A percentile compares a stretch with the other conserved stretches of the same genome.
Conservation (phyloP, 768 basidiomycete species). For the Lactarius hatsudake region DNA sequence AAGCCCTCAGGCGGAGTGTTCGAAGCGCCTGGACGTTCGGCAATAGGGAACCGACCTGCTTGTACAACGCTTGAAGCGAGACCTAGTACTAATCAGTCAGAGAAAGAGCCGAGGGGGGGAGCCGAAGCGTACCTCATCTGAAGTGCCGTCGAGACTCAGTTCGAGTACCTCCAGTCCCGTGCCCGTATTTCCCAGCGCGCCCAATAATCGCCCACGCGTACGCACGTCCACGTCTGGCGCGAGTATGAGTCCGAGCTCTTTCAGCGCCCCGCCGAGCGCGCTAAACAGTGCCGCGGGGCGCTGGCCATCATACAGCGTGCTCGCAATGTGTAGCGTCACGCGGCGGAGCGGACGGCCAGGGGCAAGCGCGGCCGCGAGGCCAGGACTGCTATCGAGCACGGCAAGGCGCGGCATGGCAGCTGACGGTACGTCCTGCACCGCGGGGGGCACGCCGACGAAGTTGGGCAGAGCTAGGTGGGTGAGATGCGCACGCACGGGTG, state of each 20-base stretch:
- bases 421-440: constrained; percentile 19
- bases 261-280: constrained; percentile 27
- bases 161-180: no score
- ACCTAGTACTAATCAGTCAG: no score
- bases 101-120: no score
- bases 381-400: constrained; percentile 30
- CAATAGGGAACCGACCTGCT: constrained; percentile 31
- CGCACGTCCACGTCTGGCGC: constrained; percentile 30
- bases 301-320: constrained; percentile 38
- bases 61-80: background rate
- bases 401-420: constrained; percentile 10
- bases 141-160: no score
- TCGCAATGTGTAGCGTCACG: constrained; percentile 31
- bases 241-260: constrained; percentile 26
- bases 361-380: constrained; percentile 30
- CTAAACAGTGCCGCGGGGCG: constrained; percentile 35
- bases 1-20: constrained; percentile 35
- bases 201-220: no score
- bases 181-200: no score
- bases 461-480: no score
- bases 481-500: no score
- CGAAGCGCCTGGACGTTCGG: constrained; percentile 32
- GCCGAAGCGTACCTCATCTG: no score
- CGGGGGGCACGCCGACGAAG: constrained; percentile 4
- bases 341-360: constrained; percentile 32